Evolutionary conservation across 148 eudicot genomes (phyloP).

Genomic region (Rhododendron mucronatum): DNA sequence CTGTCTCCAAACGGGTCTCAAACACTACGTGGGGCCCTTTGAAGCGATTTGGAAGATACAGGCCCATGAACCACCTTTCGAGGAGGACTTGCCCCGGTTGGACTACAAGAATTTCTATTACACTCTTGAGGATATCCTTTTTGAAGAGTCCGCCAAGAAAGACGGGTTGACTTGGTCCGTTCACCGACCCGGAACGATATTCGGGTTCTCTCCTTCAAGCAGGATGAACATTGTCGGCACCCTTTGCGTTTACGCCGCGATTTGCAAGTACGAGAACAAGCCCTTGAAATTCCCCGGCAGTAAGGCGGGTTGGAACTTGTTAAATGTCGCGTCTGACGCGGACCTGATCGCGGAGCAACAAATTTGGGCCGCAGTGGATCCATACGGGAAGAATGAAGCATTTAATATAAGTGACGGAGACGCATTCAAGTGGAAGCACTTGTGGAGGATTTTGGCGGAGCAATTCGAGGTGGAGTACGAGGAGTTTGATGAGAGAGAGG

Average conservation of each 20-base stretch:
- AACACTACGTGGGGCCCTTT: slow-evolving; percentile 18
- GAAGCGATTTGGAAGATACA: background rate
- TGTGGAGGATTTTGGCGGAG: slow-evolving; percentile 8
- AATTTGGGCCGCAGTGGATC: slow-evolving; percentile 15
- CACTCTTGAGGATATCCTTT: slow-evolving; percentile 17
- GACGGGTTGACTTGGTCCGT: slow-evolving; percentile 15
- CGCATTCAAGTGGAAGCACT: slow-evolving; percentile 20
- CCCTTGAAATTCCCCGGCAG: slow-evolving; percentile 16
- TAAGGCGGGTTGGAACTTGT: slow-evolving; percentile 1
- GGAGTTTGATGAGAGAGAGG: slow-evolving; percentile 14
- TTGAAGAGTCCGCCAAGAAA: slow-evolving; percentile 5
- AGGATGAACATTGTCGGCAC: slow-evolving; percentile 11
- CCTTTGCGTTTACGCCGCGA: slow-evolving; percentile 16
- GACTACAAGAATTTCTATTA: slow-evolving; percentile 16
- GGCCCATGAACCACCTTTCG: slow-evolving; percentile 13
- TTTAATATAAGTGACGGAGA: slow-evolving; percentile 15
- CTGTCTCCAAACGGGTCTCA: slow-evolving; percentile 15
- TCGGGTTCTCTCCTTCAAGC: slow-evolving; percentile 11
- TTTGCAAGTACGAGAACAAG: slow-evolving; percentile 10
- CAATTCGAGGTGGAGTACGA: slow-evolving; percentile 10
- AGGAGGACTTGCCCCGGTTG: slow-evolving; percentile 15
- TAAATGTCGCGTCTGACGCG: slow-evolving; percentile 7
- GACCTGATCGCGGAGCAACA: slow-evolving; percentile 18
- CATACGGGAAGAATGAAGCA: slow-evolving; percentile 9
- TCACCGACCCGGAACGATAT: slow-evolving; percentile 13